A percentile compares a stretch with the other conserved stretches of the same genome.
Conservation (phyloP, 495 filamentous ascomycete genomes). For the Neurospora intermedia region DNA sequence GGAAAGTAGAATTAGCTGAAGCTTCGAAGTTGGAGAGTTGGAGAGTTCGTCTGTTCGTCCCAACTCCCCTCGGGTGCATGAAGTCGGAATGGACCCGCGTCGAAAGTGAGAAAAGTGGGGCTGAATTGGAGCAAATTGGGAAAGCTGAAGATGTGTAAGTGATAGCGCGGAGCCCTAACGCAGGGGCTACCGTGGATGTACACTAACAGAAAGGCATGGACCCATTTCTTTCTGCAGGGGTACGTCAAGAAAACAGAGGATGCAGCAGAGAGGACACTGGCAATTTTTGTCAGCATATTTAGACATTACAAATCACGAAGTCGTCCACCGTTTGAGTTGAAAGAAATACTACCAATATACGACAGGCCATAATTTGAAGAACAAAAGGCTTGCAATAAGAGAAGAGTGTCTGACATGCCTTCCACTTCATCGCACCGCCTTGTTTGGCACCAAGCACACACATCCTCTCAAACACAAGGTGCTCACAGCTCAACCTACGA, state of each 20-base stretch:
- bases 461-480: not conserved
- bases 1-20: not conserved
- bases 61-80: not conserved
- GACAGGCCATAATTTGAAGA: rapidly evolving
- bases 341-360: not conserved
- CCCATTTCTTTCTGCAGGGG: not conserved
- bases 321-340: not conserved
- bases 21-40: not conserved
- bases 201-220: not conserved
- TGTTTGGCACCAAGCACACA: not conserved
- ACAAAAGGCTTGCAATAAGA: not conserved
- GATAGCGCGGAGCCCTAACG: not conserved
- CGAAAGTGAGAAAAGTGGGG: not conserved
- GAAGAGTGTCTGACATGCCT: not conserved
- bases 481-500: not conserved
- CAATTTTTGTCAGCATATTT: not conserved
- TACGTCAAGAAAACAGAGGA: not conserved
- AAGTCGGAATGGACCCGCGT: not conserved
- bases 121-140: not conserved
- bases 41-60: not conserved
- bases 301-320: not conserved
- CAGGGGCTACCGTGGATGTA: not conserved
- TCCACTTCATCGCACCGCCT: not conserved
- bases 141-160: not conserved
- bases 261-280: not conserved